These are phyloP conservation scores for Citrus glauca DNA, from an alignment of 345 rosid genomes.

Conservation along the genomic window DNA sequence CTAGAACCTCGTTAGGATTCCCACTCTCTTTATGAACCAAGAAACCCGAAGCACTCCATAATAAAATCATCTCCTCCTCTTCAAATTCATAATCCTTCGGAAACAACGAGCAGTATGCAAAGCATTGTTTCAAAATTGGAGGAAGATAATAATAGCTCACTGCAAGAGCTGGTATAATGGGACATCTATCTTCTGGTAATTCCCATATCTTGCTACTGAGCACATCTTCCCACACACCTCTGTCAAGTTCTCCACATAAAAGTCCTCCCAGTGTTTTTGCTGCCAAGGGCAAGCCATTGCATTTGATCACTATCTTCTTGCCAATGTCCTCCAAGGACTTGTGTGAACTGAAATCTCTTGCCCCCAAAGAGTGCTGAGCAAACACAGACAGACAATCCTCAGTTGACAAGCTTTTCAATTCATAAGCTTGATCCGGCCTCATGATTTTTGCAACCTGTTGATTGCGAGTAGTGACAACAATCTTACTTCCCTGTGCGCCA, in stretches of 20 bases:
- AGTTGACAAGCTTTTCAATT: not conserved
- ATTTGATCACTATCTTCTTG: not conserved
- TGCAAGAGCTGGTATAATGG: not conserved
- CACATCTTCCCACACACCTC: too few relatives aligned
- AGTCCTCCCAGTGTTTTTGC: too few relatives aligned
- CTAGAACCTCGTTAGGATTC: not conserved
- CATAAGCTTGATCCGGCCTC: not conserved
- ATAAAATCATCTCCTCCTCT: not conserved
- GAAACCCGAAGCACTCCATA: conserved; percentile 40
- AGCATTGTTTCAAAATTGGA: not conserved
- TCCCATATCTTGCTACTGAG: not conserved
- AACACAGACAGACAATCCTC: not conserved
- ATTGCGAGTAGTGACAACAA: not conserved
- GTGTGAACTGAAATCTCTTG: not conserved
- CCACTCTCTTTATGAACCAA: not conserved
- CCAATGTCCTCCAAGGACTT: not conserved
- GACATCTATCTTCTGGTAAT: not conserved
- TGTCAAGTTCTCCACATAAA: too few relatives aligned
- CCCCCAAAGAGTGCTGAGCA: not conserved
- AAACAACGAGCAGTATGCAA: not conserved
- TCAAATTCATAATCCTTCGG: conserved; percentile 10
- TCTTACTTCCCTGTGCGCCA: not conserved
- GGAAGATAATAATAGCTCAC: not conserved
- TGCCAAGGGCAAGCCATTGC: too few relatives aligned
- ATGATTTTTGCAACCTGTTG: not conserved